Evolutionary conservation across 2,329 filamentous ascomycete species (phyloP), one percentile per base, ranked within the genome.

Genomic region (Penicillium nordicum): DNA sequence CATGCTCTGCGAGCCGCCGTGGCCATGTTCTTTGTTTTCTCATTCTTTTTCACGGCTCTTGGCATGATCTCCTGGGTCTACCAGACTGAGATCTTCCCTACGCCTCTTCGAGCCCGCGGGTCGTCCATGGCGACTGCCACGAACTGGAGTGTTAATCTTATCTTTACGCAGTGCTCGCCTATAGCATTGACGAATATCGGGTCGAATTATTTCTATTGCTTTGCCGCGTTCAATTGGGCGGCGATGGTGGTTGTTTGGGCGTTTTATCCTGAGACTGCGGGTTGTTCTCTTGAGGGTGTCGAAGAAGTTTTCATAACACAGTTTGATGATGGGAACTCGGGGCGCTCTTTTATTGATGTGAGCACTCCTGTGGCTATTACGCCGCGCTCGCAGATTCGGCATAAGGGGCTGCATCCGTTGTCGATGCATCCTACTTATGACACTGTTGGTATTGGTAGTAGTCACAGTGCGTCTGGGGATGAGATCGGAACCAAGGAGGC

Each of bases 121-220:
- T 76, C 74, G n/a, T 71, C 75, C 0, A 59, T 78, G 12, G 75
- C 76, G 1, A 79, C 78, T 0, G 76, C 76, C 50, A 75, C 73
- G 1, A 80, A 79, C 57, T 80, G 78, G 78, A 68, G 69, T 14
- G 53, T 78, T 25, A 79, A 76, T 57, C 67, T 82, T 4, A 67
- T 82, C 21, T 79, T 82, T 55, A 76, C 77, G 7, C 79, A 82
- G 55, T 80, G 80, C 58, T 76, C 75, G 3, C 80, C 80, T 0
- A 71, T 73, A 27, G 79, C 78, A 0, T 67, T 80, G 4, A 70
- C 69, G 0, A 65, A 60, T 1, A 67, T 81, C 18, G 76, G 74
- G 0, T 82, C 80, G 59, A 67, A 71, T 21, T 83, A 81, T 63
- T 82, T 80, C 43, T 80, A 80, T 62, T 69, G 76, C 12, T 80